Percentiles rank a stretch among this genome's conserved stretches.
phyloP scores from a whole-genome alignment of 768 basidiomycete species.

The Collybia sordida region DNA sequence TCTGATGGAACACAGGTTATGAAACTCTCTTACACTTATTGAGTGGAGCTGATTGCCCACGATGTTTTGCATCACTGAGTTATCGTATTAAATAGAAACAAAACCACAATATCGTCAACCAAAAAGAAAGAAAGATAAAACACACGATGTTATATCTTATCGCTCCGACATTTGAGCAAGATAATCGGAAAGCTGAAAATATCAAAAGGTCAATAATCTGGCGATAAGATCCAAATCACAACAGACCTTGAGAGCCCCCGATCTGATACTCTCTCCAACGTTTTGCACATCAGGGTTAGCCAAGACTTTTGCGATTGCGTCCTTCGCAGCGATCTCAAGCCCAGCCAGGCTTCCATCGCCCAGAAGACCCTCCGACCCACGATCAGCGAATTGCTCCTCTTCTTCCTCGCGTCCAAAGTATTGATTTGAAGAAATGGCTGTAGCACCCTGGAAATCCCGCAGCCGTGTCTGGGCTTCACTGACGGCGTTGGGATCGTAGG shows the following conservation, averaged over 20 bases:
- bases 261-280: slow-evolving; percentile 73
- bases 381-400: slow-evolving; percentile 45
- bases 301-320: slow-evolving; percentile 71
- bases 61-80: too few relatives aligned
- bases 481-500: slow-evolving; percentile 73
- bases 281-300: slow-evolving; percentile 89
- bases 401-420: slow-evolving; percentile 95
- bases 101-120: too few relatives aligned
- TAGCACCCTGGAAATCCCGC: slow-evolving; percentile 86
- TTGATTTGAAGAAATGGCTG: slow-evolving; percentile 90
- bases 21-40: too few relatives aligned
- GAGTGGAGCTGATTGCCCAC: too few relatives aligned
- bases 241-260: slow-evolving; percentile 80
- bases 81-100: too few relatives aligned
- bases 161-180: slow-evolving; percentile 66
- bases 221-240: neutral
- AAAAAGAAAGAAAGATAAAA: too few relatives aligned
- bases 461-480: slow-evolving; percentile 82
- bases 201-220: slow-evolving; percentile 5
- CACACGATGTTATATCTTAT: slow-evolving; percentile 11
- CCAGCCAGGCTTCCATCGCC: slow-evolving; percentile 62
- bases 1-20: too few relatives aligned
- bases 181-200: slow-evolving; percentile 57
- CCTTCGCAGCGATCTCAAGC: slow-evolving; percentile 64
- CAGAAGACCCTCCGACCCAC: slow-evolving; percentile 34